Evolutionary conservation across 73 alveolate genomes (phyloP), one percentile per base, ranked within the genome.

Genomic region (Tetrahymena malaccensis): DNA sequence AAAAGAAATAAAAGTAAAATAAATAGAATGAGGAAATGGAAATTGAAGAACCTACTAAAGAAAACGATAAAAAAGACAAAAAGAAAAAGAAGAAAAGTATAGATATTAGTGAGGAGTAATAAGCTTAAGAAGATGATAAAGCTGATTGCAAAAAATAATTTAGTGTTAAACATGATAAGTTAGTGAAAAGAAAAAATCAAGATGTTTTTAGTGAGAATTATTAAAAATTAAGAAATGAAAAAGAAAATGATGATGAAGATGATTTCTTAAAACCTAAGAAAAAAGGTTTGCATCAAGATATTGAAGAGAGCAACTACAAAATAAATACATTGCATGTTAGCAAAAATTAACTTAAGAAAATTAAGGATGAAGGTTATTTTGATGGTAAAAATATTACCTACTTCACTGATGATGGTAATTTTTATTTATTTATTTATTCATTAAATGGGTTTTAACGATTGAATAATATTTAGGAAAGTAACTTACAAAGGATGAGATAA

Each of bases 1-100:
- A 96, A 84, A 97, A 94, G 93, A 96, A 97, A 95, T 94, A 94
- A 94, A 95, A 43, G 95, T 84, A 94, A 94, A 96, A 94, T 43
- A 94, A 34, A 95, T 84, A 94, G 89, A 96, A 94, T 43, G 96
- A 34, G 37, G 96, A 98, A 93, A 85, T 93, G 57, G 94, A 96
- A 34, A 34, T 16, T 34, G 94, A 96, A 85, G 96, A 96, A 35
- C 95, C 33, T 5, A 96, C 83, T 11, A 15, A 70, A 25, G 37
- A 43, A 27, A 70, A n/a, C 1, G 89, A 70, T 70, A 70, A 95
- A 35, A 95, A 94, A 93, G 98, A 96, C 17, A 40, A 35, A 9
- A 96, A 85, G 96, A 94, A 97, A 9, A 94, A 93, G 27, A 96
- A 97, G 33, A 85, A 57, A n/a, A 85, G 43, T 25, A 93, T 97